These are phyloP conservation scores for Pilatotrama ljubarskyi DNA, from an alignment of 768 basidiomycete genomes.

Conservation along the genomic window DNA sequence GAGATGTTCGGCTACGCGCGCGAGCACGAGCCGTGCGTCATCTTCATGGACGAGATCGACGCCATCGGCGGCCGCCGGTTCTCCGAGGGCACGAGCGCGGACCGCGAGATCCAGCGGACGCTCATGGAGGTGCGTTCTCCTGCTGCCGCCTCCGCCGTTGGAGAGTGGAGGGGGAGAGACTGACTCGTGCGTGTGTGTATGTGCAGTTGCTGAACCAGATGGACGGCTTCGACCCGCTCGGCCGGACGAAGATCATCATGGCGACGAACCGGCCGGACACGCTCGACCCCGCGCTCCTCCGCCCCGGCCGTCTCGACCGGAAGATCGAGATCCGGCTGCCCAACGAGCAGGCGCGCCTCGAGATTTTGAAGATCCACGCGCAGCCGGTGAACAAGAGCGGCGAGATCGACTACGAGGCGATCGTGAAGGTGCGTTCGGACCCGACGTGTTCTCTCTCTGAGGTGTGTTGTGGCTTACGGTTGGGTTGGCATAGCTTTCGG, in stretches of 20 bases:
- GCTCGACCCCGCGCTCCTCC: slow-evolving; percentile 92
- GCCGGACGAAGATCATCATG: slow-evolving; percentile 96
- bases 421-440: slow-evolving; percentile 94
- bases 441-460: too few species aligned
- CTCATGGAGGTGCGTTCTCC: slow-evolving; percentile 92
- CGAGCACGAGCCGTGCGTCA: slow-evolving; percentile 98
- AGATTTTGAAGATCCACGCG: slow-evolving; percentile 97
- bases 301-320: slow-evolving; percentile 93
- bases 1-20: slow-evolving; percentile 99
- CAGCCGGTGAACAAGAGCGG: slow-evolving; percentile 92
- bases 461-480: background rate
- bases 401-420: slow-evolving; percentile 96
- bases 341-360: slow-evolving; percentile 93
- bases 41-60: slow-evolving; percentile 98
- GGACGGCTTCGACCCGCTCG: slow-evolving; percentile 98
- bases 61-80: slow-evolving; percentile 92
- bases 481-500: slow-evolving; percentile 58
- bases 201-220: slow-evolving; percentile 92
- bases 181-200: background rate
- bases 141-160: background rate
- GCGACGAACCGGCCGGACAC: slow-evolving; percentile 99
- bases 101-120: slow-evolving; percentile 98
- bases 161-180: background rate
- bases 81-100: slow-evolving; percentile 95
- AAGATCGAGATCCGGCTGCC: slow-evolving; percentile 98